Evolutionary conservation across 768 basidiomycete species (phyloP).

Genomic region (Auriscalpium vulgare): DNA sequence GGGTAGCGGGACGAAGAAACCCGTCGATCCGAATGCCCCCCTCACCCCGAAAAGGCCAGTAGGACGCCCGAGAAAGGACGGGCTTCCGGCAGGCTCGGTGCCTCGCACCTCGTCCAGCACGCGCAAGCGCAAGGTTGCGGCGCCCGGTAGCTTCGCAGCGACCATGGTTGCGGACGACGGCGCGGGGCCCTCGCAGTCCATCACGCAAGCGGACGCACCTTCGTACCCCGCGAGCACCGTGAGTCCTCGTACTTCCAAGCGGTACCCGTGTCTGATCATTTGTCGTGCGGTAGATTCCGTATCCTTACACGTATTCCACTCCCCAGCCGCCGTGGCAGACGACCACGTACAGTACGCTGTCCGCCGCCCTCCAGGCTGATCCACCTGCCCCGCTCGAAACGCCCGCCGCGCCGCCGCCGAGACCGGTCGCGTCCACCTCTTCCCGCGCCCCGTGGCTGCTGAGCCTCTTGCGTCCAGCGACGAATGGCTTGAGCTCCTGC

Average conservation of each 20-base stretch:
- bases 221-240: conserved; percentile 3
- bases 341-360: conserved; percentile 12
- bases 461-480: conserved; percentile 36
- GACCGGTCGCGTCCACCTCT: neutral
- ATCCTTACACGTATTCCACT: conserved; percentile 4
- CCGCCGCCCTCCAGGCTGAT: conserved; percentile 14
- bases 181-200: neutral
- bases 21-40: conserved; percentile 26
- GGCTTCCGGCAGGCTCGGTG: conserved; percentile 70
- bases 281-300: neutral
- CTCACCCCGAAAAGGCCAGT: conserved; percentile 71
- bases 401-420: neutral
- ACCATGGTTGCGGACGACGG: neutral
- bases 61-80: conserved; percentile 75
- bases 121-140: conserved; percentile 15
- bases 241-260: neutral
- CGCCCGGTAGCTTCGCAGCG: conserved; percentile 25
- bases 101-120: conserved; percentile 25
- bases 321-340: conserved; percentile 8
- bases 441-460: conserved; percentile 7
- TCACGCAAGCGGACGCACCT: neutral
- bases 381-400: conserved; percentile 4
- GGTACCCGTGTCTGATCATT: neutral
- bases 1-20: conserved; percentile 67
- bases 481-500: conserved; percentile 58